Conservation (phyloP, 306 rosid species). For the Calophaca sinica region DNA sequence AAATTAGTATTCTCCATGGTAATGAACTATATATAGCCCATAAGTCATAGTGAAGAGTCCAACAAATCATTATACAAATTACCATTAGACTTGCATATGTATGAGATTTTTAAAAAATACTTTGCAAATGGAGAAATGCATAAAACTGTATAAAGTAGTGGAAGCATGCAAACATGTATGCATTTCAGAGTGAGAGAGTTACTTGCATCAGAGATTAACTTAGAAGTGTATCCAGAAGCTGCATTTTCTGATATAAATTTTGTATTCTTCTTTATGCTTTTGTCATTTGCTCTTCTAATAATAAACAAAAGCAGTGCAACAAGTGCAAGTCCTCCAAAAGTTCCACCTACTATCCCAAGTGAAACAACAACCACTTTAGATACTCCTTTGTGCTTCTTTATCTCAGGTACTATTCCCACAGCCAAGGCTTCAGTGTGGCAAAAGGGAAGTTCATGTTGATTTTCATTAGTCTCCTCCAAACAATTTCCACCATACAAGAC, state of each 20-base stretch:
- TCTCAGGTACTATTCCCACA: constrained; percentile 76
- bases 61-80: no score
- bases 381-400: constrained; percentile 54
- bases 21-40: neutral
- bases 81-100: neutral
- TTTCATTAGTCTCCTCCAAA: constrained; percentile 57
- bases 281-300: constrained; percentile 55
- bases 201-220: constrained; percentile 78
- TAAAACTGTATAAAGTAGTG: neutral
- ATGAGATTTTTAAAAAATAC: constrained; percentile 4
- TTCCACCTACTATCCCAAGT: constrained; percentile 57
- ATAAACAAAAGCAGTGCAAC: constrained; percentile 54
- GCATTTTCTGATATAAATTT: constrained; percentile 69
- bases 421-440: constrained; percentile 92
- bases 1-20: neutral
- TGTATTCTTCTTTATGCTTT: constrained; percentile 52
- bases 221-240: constrained; percentile 73
- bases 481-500: constrained; percentile 68
- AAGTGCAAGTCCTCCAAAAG: constrained; percentile 60
- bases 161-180: neutral
- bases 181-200: constrained; percentile 46
- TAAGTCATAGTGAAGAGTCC: no score
- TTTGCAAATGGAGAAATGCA: constrained; percentile 20
- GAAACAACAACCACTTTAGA: constrained; percentile 59
- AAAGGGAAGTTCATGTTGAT: constrained; percentile 63